Conservation (phyloP, 495 filamentous ascomycete genomes). For the Trichocladium uniseriatum region DNA sequence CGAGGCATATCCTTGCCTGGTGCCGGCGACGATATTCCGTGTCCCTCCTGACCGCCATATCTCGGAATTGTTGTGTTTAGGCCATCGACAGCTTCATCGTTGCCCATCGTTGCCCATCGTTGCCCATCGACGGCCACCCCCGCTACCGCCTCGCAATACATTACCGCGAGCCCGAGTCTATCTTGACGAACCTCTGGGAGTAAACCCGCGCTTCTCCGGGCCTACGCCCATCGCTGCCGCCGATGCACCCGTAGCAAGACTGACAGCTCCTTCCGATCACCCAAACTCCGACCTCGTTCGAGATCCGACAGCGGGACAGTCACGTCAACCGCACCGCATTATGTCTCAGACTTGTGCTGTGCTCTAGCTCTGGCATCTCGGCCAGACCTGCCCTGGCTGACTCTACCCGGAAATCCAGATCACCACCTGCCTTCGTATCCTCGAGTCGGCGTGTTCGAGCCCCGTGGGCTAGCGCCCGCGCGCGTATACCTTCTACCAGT, state of each 20-base stretch:
- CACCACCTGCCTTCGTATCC: background rate
- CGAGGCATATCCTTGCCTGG: slow-evolving; percentile 18
- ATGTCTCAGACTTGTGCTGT: slow-evolving; percentile 40
- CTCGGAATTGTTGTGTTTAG: slow-evolving; percentile 13
- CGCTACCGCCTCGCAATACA: background rate
- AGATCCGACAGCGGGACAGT: slow-evolving; percentile 19
- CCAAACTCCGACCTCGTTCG: background rate
- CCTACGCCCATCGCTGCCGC: slow-evolving; percentile 1
- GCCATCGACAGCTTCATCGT: slow-evolving; percentile 3
- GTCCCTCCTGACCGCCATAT: background rate
- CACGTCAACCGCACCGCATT: slow-evolving; percentile 33
- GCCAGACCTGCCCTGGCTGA: slow-evolving; percentile 29
- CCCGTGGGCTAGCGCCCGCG: background rate
- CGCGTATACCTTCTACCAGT: background rate
- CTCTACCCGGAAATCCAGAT: slow-evolving; percentile 11
- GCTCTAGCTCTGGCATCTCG: slow-evolving; percentile 40
- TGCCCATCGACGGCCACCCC: background rate
- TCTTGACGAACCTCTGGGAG: background rate
- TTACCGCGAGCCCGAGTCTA: background rate
- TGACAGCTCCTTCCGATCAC: background rate
- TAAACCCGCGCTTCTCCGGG: background rate
- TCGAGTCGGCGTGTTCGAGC: background rate
- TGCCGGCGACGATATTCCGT: slow-evolving; percentile 5
- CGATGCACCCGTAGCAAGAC: slow-evolving; percentile 5
- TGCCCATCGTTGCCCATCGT: background rate